phyloP scores from a whole-genome alignment of 1,284 basidiomycete species.

The Trichosporon coremiiforme region DNA sequence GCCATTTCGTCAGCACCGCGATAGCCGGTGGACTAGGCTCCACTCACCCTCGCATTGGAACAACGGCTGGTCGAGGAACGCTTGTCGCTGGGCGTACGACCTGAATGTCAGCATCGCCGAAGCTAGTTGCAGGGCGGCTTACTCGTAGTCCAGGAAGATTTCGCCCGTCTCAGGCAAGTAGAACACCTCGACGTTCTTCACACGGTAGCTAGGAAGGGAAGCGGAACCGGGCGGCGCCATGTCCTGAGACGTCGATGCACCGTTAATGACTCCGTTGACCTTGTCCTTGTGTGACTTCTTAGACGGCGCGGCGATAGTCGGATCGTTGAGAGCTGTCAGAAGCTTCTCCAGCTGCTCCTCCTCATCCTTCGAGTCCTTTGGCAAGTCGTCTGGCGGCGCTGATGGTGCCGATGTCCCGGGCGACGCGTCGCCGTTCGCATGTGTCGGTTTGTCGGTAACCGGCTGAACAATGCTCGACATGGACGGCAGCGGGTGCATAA shows the following conservation, averaged over 20 bases:
- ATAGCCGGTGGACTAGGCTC: too few relatives aligned
- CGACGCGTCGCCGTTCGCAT: conserved; percentile 12
- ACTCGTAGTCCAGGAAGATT: conserved; percentile 94
- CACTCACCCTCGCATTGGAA: conserved; percentile 53
- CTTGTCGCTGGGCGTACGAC: conserved; percentile 84
- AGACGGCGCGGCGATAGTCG: conserved; percentile 19
- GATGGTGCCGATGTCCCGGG: conserved; percentile 16
- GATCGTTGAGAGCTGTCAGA: conserved; percentile 35
- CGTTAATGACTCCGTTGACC: conserved; percentile 22
- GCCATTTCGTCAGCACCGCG: not conserved
- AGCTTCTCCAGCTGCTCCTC: conserved; percentile 49
- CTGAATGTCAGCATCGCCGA: conserved; percentile 58
- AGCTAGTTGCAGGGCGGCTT: conserved; percentile 51
- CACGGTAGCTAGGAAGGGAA: conserved; percentile 22
- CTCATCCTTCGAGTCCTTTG: conserved; percentile 47
- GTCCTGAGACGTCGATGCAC: conserved; percentile 2
- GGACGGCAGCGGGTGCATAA: conserved; percentile 64
- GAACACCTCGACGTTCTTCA: conserved; percentile 67
- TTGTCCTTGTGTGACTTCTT: conserved; percentile 24
- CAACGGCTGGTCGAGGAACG: conserved; percentile 82
- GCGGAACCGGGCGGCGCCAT: conserved; percentile 10
- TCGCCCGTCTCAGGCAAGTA: conserved; percentile 90
- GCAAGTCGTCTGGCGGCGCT: conserved; percentile 29
- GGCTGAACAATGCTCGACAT: conserved; percentile 37
- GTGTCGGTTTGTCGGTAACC: conserved; percentile 18